Evolutionary conservation across 2,329 filamentous ascomycete genomes (phyloP), one percentile per base, ranked within the genome.

Genomic region (Aureobasidium musti): DNA sequence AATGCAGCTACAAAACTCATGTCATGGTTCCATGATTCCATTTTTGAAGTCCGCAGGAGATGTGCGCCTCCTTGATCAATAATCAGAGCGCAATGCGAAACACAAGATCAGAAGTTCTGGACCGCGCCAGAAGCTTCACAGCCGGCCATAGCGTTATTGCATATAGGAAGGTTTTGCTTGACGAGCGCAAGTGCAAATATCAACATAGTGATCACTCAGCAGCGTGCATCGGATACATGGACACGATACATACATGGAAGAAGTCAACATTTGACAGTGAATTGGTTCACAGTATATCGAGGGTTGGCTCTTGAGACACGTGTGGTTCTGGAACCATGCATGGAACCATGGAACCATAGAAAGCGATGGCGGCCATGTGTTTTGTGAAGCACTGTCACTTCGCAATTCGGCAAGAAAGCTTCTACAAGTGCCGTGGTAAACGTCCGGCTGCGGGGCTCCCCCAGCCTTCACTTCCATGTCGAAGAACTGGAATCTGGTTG

Each of bases 391-490:
- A 49, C 43, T 49, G 57, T 61, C 37, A 30, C 28, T 47, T 35
- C 41, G 41, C 57, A 23, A n/a, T 61, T 61, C 57, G 57, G 57
- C 57, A 61, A 35, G 41, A 61, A 61, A 61, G 57, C 57, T 61
- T 47, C 57, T 26, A 49, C 57, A 61, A 61, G 43, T 61, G 57
- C 57, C 57, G 57, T 45, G 28, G n/a, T 19, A 17, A 49, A 59
- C 54, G 39, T 59, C 26, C 57, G 57, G 57, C 10, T 54, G 61
- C 39, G 61, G 47, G 61, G 49, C 33, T n/a, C 14, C 57, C 45
- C 59, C 59, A 63, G 45, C 59, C 49, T 52, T 52, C 49, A 52
- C 43, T 26, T 28, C 10, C 5, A 61, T n/a, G 13, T 39, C 35
- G 10, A 53, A 45, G 35, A 54, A 26, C 61, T 54, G 49, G 19